phyloP scores from a whole-genome alignment of 768 basidiomycete species.

The Cystobasidium tubakii region DNA sequence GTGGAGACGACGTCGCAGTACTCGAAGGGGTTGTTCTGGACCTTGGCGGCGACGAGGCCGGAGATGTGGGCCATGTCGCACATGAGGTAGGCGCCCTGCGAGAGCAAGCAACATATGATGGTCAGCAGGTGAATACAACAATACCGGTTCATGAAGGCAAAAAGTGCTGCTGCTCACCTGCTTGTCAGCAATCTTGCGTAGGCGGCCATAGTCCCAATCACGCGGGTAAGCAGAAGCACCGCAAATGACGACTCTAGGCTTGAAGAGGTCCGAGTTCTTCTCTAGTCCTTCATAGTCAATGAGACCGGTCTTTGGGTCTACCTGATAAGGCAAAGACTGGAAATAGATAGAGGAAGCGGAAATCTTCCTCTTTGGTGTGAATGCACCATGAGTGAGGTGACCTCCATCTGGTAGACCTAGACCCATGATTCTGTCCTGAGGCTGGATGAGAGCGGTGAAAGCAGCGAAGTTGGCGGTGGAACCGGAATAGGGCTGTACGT shows the following conservation, averaged over 20 bases:
- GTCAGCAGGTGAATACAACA: slow-evolving; percentile 50
- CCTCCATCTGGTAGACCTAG: slow-evolving; percentile 96
- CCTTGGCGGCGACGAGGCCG: slow-evolving; percentile 85
- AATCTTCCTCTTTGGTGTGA: slow-evolving; percentile 89
- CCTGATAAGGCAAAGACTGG: slow-evolving; percentile 91
- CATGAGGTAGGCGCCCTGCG: slow-evolving; percentile 38
- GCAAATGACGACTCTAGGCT: slow-evolving; percentile 89
- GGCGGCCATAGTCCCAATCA: slow-evolving; percentile 87
- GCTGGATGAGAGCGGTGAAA: slow-evolving; percentile 88
- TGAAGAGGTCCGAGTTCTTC: slow-evolving; percentile 86
- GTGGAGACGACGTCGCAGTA: slow-evolving; percentile 97
- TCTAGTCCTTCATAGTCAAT: slow-evolving; percentile 79
- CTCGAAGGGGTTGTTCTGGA: slow-evolving; percentile 84
- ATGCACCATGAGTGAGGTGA: slow-evolving; percentile 81
- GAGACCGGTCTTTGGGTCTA: slow-evolving; percentile 73
- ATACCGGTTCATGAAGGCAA: no score
- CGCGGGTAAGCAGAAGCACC: slow-evolving; percentile 98
- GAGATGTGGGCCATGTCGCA: slow-evolving; percentile 97
- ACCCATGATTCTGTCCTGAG: slow-evolving; percentile 97
- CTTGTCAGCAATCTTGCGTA: slow-evolving; percentile 73
- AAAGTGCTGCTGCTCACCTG: slow-evolving; percentile 47
- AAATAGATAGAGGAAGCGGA: slow-evolving; percentile 99
- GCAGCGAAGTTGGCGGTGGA: slow-evolving; percentile 91
- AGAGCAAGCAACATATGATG: neutral
- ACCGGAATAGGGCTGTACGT: slow-evolving; percentile 91